Evolutionary conservation across 1,284 basidiomycete genomes (phyloP).

Genomic region (Coniferiporia sulphurascens): DNA sequence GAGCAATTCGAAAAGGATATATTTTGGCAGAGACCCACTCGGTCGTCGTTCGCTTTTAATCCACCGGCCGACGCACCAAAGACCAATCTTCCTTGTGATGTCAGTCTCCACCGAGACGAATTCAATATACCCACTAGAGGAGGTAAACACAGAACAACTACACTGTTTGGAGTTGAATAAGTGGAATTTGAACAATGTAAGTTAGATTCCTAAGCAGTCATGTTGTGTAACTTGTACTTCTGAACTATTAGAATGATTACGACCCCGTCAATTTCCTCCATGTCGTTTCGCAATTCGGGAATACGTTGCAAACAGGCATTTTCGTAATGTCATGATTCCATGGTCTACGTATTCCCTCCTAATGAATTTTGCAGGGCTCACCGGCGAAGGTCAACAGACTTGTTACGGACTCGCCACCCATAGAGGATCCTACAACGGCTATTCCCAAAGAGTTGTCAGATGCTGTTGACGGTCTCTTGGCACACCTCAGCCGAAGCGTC

Average conservation of each 20-base stretch:
- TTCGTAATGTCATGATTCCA: constrained; percentile 1
- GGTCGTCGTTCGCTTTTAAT: constrained; percentile 87
- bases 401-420: constrained; percentile 39
- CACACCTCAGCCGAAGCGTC: constrained; percentile 54
- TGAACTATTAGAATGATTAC: not conserved
- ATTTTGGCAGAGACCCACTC: constrained; percentile 85
- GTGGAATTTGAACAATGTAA: not conserved
- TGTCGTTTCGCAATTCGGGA: not conserved
- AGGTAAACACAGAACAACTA: constrained; percentile 57
- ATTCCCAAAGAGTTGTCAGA: constrained; percentile 42
- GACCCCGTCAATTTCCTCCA: not conserved
- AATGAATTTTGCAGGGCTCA: constrained; percentile 29
- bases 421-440: constrained; percentile 32
- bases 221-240: not conserved
- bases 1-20: constrained; percentile 46
- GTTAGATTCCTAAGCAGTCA: not conserved
- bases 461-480: constrained; percentile 49
- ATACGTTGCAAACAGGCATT: not conserved
- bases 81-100: constrained; percentile 55
- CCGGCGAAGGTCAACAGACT: constrained; percentile 42
- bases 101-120: constrained; percentile 58
- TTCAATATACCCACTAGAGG: constrained; percentile 46
- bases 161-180: constrained; percentile 30
- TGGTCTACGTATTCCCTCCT: not conserved
- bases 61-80: constrained; percentile 44